Conservation (phyloP, 202 grass and related monocot species). For the Bolboschoenoplectus hybrid region DNA sequence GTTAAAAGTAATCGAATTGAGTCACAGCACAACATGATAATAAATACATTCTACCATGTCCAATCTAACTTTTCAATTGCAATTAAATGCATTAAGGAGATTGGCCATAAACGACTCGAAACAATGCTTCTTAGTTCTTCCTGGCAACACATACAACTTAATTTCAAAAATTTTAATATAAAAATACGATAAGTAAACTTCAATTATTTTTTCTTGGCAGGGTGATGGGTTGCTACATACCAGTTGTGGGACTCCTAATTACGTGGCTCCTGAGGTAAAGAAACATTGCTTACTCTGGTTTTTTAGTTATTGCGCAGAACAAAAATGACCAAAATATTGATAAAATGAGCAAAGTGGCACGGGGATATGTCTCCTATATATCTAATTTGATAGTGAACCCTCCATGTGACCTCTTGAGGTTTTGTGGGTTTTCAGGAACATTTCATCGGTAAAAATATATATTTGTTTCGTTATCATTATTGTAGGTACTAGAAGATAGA, state of each 20-base stretch:
- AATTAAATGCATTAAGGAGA: not conserved
- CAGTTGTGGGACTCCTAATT: constrained; percentile 93
- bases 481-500: constrained; percentile 82
- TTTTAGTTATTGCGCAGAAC: not conserved
- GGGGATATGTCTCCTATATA: not conserved
- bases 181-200: constrained; percentile 6
- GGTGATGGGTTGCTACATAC: constrained; percentile 85
- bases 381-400: not conserved
- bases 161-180: constrained; percentile 25
- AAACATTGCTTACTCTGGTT: not conserved
- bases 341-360: not conserved
- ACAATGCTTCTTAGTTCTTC: not conserved
- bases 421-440: not conserved
- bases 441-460: constrained; percentile 14
- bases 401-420: not conserved
- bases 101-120: not conserved
- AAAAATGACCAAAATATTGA: constrained; percentile 1
- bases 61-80: not conserved
- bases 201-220: constrained; percentile 45
- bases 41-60: not conserved
- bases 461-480: not conserved
- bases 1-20: constrained; percentile 31
- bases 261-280: constrained; percentile 86
- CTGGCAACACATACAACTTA: not conserved
- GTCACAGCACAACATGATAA: not conserved